Evolutionary conservation across 2,329 filamentous ascomycete species (phyloP), one percentile per base, ranked within the genome.

Genomic region (Verticillium klebahnii): DNA sequence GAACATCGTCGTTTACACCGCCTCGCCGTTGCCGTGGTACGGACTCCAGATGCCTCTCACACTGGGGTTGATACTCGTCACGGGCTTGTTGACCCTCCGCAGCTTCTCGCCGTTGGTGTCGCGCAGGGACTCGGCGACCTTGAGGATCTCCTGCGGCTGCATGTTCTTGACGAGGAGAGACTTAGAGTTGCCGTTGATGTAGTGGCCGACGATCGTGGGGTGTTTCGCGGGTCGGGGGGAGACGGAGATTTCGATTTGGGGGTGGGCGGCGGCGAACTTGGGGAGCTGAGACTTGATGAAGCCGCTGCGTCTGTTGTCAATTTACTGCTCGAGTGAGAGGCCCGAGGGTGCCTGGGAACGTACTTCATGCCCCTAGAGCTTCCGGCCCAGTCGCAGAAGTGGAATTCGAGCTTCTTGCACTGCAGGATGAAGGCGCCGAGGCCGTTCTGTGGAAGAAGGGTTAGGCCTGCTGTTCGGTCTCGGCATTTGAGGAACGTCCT

Each of bases 361-460:
- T 82, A 95, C 91, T 96, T 95, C 93, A 98, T 97, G 73, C 95
- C 95, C 72, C 82, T 87, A 40, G 94, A 98, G 76, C 92, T 96
- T 66, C 93, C 95, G 62, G 91, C 92, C 86, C 90, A 93, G 83
- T 98, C 93, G 82, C 95, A 98, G 82, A 97, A 99, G 80, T 96
- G 91, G 73, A 99, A 92, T 76, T 97, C 92, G 75, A 99, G 82
- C 73, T 89, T 91, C 83, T 92, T 96, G 87, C 95, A 99, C 82
- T 97, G 94, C 62, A 97, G 86, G 77, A 99, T 92, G 82, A 98
- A 98, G 74, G 93, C 91, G 71, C 94, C 94, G 69, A 98, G 84
- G 83, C 95, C 95, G 81, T 99, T 98, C 93, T 98, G 62, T 19
- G 19, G 32, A 31, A 34, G 31, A 12, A 12, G 8, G 9, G 45